phyloP scores from a whole-genome alignment of 176 grass and related monocot genomes.

The Pontederia paniculata region DNA sequence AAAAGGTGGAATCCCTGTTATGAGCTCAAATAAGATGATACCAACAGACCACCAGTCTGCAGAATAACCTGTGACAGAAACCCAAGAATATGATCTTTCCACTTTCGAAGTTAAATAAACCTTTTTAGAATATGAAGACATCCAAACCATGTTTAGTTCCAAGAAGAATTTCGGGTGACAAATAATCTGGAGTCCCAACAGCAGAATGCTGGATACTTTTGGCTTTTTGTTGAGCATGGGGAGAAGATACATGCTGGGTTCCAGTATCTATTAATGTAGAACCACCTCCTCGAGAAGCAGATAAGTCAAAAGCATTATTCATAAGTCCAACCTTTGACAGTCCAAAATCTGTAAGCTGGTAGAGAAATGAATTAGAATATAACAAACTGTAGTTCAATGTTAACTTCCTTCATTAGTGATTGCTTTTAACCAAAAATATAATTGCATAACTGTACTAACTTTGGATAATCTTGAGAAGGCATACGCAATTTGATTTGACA shows the following conservation, averaged over 20 bases:
- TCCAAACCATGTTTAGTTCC: constrained; percentile 29
- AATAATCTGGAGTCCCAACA: constrained; percentile 37
- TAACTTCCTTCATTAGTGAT: too few relatives aligned
- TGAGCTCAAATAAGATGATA: constrained; percentile 31
- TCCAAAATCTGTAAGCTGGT: constrained; percentile 40
- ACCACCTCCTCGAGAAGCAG: constrained; percentile 3
- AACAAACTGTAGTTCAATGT: too few relatives aligned
- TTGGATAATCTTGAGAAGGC: too few relatives aligned
- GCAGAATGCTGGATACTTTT: constrained; percentile 22
- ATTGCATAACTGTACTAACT: too few relatives aligned
- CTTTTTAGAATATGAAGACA: background rate
- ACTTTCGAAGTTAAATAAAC: background rate
- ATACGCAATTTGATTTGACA: too few relatives aligned
- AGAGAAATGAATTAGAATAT: constrained; percentile 1
- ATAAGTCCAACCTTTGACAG: constrained; percentile 37
- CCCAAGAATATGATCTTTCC: background rate
- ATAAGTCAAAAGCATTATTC: constrained; percentile 25
- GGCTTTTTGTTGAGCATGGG: background rate
- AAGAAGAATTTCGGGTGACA: constrained; percentile 39
- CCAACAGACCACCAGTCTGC: constrained; percentile 45
- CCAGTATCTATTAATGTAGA: background rate
- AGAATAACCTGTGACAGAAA: constrained; percentile 21
- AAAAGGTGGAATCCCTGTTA: constrained; percentile 37
- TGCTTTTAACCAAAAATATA: too few relatives aligned
- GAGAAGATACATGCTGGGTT: background rate